Base-by-base conservation (phyloP, 2,329 filamentous ascomycete genomes). In the Canariomyces notabilis region DNA sequence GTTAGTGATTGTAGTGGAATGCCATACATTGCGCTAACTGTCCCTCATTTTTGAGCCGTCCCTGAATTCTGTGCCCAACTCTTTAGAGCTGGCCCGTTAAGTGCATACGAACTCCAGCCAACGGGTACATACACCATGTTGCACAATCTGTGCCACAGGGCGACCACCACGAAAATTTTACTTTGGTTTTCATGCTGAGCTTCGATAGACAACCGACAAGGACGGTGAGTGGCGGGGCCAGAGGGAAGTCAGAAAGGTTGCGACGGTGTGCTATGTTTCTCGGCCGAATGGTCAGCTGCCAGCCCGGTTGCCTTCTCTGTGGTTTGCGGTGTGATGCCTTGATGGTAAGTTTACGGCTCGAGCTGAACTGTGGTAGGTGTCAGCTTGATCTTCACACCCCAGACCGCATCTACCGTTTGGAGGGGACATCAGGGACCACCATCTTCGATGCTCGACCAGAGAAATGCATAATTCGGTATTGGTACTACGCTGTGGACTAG, bases 271-370 rank as follows among this genome's bases (percentile, higher is more conserved):
- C 16, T 43, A 43, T 50, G 44, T 40, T 19, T 36, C 50, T 38
- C 34, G 38, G 23, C 23, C 31, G 44, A 37, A 41, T 41, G 33
- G 16, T 44, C 48, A 48, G 42, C 43, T 51, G 48, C 48, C 48
- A 38, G 43, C 34, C 42, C 18, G 39, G 51, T 33, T 36, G 20
- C 33, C 31, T 37, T 44, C 37, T 35, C 38, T 35, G 32, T 37
- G 26, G 38, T 40, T 19, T 39, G 26, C 33, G 21, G 26, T 40
- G 37, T 26, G 16, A 7, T 14, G 7, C 26, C 14, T 8, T 29
- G 26, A 29, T 29, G 9, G 37, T 15, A 33, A n/a, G n/a, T n/a
- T n/a, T n/a, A n/a, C n/a, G n/a, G n/a, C n/a, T 34, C 6, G 42
- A 45, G 46, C 15, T 26, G 36, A 40, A 33, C 18, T 37, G 35